phyloP scores from a whole-genome alignment of 371 early-diverging fungal species.

The Actinomucor elegans region DNA sequence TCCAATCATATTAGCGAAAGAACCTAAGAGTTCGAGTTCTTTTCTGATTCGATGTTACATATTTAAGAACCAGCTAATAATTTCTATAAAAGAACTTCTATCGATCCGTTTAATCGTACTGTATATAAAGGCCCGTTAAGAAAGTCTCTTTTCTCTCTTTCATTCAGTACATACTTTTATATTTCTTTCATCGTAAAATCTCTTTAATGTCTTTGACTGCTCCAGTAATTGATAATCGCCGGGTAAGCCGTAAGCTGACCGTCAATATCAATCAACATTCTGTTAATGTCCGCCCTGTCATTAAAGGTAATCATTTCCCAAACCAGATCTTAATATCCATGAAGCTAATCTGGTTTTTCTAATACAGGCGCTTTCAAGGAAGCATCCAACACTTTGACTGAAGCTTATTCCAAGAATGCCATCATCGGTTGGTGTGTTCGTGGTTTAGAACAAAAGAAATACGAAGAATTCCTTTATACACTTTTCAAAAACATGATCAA shows the following conservation, averaged over 20 bases:
- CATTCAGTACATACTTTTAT: background rate
- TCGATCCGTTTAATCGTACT: background rate
- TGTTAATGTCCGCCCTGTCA: conserved; percentile 42
- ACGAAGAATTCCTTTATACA: conserved; percentile 30
- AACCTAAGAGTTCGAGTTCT: background rate
- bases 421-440: conserved; percentile 36
- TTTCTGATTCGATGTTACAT: background rate
- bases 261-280: conserved; percentile 27
- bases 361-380: conserved; percentile 49
- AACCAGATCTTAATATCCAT: too few relatives aligned
- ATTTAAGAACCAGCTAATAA: background rate
- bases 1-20: background rate
- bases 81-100: background rate
- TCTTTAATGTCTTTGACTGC: conserved; percentile 7
- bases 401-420: conserved; percentile 28
- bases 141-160: conserved; percentile 7
- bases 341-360: too few relatives aligned
- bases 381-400: conserved; percentile 42
- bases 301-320: conserved; percentile 48
- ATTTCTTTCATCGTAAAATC: background rate
- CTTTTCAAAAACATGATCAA: conserved; percentile 39
- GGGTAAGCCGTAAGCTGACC: conserved; percentile 38
- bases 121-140: background rate
- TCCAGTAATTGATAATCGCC: conserved; percentile 7
- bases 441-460: conserved; percentile 20